A percentile compares a stretch with the other conserved stretches of the same genome.
These are phyloP conservation scores for Dinochytrium kinnereticum DNA, from an alignment of 371 early-diverging fungal species.

Conservation along the genomic window DNA sequence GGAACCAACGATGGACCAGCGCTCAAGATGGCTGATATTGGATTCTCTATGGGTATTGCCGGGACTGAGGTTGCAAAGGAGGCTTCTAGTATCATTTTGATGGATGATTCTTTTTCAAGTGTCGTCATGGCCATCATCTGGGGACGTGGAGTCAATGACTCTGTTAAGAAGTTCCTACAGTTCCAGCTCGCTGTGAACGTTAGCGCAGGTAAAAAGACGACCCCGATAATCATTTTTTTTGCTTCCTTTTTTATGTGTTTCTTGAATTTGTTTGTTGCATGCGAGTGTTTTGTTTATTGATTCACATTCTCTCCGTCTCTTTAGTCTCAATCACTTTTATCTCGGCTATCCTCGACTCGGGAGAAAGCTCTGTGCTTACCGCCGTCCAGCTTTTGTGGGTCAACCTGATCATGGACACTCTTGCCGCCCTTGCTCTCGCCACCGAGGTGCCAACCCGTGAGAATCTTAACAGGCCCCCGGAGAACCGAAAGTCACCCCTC, in stretches of 20 bases:
- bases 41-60: constrained; percentile 95
- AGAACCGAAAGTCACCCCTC: constrained; percentile 74
- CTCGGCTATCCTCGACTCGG: constrained; percentile 38
- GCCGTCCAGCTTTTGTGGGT: constrained; percentile 88
- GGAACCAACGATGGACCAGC: constrained; percentile 98
- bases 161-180: constrained; percentile 93
- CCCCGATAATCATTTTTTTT: too few relatives aligned
- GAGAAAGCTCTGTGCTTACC: constrained; percentile 66
- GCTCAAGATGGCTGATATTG: constrained; percentile 92
- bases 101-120: constrained; percentile 89
- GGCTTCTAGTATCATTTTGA: constrained; percentile 91
- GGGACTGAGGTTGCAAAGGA: constrained; percentile 97
- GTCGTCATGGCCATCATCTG: constrained; percentile 88
- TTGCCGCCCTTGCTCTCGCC: constrained; percentile 86
- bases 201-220: constrained; percentile 36
- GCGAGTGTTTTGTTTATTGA: too few relatives aligned
- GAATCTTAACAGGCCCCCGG: constrained; percentile 80
- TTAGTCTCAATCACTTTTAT: constrained; percentile 44
- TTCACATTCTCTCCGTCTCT: not conserved
- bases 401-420: constrained; percentile 88
- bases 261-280: not conserved
- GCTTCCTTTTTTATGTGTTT: not conserved
- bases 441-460: constrained; percentile 80
- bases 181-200: constrained; percentile 96
- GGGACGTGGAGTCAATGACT: constrained; percentile 78